Evolutionary conservation across 257 asterid genomes (phyloP).

Genomic region (Leptodermis oblonga): DNA sequence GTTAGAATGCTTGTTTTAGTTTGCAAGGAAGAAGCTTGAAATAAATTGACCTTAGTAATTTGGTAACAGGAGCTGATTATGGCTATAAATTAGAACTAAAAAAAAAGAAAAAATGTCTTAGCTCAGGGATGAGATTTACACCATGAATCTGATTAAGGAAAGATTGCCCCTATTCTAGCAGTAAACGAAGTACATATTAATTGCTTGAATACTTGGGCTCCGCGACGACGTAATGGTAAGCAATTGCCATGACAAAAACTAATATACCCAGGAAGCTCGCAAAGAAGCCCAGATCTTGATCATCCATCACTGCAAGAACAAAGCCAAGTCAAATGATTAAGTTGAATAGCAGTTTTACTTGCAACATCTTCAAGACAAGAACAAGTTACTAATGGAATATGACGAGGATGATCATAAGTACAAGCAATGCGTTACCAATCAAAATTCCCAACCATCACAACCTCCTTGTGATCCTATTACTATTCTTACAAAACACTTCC

Average conservation of each 20-base stretch:
- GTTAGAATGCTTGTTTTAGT: too few relatives aligned
- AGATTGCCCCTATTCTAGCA: not conserved
- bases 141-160: not conserved
- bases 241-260: slow-evolving; percentile 15
- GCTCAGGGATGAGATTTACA: not conserved
- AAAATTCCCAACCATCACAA: not conserved
- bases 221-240: slow-evolving; percentile 28
- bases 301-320: slow-evolving; percentile 26
- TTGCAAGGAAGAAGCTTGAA: too few relatives aligned
- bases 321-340: not conserved
- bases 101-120: not conserved
- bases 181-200: not conserved
- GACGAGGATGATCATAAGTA: not conserved
- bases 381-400: not conserved
- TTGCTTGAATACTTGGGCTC: slow-evolving; percentile 26
- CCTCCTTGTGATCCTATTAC: not conserved
- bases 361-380: not conserved
- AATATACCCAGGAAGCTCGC: slow-evolving; percentile 21
- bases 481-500: not conserved
- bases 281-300: slow-evolving; percentile 25
- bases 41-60: not conserved
- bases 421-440: not conserved
- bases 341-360: not conserved
- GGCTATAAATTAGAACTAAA: too few relatives aligned
- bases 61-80: not conserved